A percentile compares a stretch with the other conserved stretches of the same genome.
Conservation (phyloP, 2,329 filamentous ascomycete species). For the Colletotrichum aenigma region DNA sequence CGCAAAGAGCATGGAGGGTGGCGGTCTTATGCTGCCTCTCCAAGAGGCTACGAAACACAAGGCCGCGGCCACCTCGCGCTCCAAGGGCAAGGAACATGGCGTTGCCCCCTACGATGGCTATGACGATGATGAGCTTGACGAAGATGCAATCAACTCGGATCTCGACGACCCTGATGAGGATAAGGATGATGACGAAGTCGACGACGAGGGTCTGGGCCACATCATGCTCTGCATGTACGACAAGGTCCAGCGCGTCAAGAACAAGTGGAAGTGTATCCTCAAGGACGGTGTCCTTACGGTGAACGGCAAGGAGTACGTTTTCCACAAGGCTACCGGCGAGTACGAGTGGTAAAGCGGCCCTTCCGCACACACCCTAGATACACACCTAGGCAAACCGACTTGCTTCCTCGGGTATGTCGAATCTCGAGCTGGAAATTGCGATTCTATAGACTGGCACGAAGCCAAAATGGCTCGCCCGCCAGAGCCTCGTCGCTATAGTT, state of each 20-base stretch:
- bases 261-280: conserved; percentile 99
- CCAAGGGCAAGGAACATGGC: conserved; percentile 28
- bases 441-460: neutral
- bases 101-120: conserved; percentile 67
- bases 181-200: conserved; percentile 81
- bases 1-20: conserved; percentile 74
- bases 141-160: conserved; percentile 98
- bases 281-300: conserved; percentile 96
- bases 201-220: conserved; percentile 81
- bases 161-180: conserved; percentile 94
- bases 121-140: conserved; percentile 70
- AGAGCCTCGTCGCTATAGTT: neutral
- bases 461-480: neutral
- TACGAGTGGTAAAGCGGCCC: conserved; percentile 82
- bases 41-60: conserved; percentile 53
- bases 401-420: neutral
- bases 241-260: conserved; percentile 98
- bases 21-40: conserved; percentile 76
- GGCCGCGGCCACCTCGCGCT: conserved; percentile 24
- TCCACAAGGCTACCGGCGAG: conserved; percentile 96
- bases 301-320: conserved; percentile 94
- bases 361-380: neutral
- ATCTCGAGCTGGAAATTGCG: neutral
- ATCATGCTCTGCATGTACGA: conserved; percentile 99
- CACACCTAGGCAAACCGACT: neutral